Conservation (phyloP, 2,329 filamentous ascomycete species). For the Hymenoscyphus repandus region DNA sequence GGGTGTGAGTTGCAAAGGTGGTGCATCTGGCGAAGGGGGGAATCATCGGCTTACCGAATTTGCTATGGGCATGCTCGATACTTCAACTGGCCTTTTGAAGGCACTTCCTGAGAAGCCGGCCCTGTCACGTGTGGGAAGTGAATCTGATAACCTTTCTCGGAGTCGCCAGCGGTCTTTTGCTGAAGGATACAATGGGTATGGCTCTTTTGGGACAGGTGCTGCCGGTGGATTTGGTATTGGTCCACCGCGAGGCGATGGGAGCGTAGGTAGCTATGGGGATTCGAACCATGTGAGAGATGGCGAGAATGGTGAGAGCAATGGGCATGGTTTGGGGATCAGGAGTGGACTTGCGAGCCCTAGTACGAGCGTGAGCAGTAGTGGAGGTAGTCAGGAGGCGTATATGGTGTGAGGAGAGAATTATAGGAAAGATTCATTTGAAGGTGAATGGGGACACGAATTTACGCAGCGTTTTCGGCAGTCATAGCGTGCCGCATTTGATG, state of each 20-base stretch:
- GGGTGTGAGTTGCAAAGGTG: slow-evolving; percentile 68
- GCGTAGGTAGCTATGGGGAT: slow-evolving; percentile 19
- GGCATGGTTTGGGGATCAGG: slow-evolving; percentile 10
- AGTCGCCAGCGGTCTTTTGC: slow-evolving; percentile 17
- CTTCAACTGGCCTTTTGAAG: slow-evolving; percentile 63
- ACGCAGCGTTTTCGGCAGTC: no score
- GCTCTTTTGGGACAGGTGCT: slow-evolving; percentile 12
- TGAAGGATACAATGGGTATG: slow-evolving; percentile 20
- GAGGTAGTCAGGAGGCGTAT: slow-evolving; percentile 18
- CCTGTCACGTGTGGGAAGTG: slow-evolving; percentile 46
- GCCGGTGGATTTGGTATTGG: slow-evolving; percentile 24
- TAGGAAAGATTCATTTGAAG: slow-evolving; percentile 1
- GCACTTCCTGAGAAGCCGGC: slow-evolving; percentile 66
- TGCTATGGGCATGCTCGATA: slow-evolving; percentile 74
- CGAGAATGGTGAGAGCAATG: slow-evolving; percentile 9
- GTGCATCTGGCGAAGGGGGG: slow-evolving; percentile 36
- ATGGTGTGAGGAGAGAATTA: slow-evolving; percentile 4
- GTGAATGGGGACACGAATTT: not conserved
- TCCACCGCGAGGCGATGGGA: slow-evolving; percentile 20
- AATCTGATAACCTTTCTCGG: slow-evolving; percentile 21
- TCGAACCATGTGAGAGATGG: slow-evolving; percentile 9
- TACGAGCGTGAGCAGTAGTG: slow-evolving; percentile 29
- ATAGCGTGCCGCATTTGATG: no score
- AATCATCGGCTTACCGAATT: slow-evolving; percentile 57
- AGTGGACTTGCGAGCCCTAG: slow-evolving; percentile 30